Evolutionary conservation across 2,329 filamentous ascomycete species (phyloP).

Genomic region (Botrytis hyacinthi): DNA sequence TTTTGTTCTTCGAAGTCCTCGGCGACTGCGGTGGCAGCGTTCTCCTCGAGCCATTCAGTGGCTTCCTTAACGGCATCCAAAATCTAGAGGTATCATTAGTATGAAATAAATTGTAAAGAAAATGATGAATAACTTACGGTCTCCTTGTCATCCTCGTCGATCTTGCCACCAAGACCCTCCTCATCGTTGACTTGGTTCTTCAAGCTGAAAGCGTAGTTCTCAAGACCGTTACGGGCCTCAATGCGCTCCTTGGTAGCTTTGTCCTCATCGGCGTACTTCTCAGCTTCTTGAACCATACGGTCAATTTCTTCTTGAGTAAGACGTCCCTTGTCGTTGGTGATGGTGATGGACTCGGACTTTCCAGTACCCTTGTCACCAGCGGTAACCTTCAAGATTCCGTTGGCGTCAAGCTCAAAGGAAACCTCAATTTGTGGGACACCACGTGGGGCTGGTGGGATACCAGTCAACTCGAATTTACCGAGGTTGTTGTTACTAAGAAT

Average conservation of each 20-base stretch:
- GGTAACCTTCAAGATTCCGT: conserved; percentile 96
- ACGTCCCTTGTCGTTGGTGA: conserved; percentile 99
- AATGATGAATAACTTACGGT: conserved; percentile 55
- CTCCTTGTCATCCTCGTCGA: conserved; percentile 98
- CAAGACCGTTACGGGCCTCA: conserved; percentile 90
- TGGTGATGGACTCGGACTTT: conserved; percentile 96
- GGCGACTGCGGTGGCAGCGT: conserved; percentile 75
- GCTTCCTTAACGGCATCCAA: conserved; percentile 96
- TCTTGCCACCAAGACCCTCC: conserved; percentile 96
- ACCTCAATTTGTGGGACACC: conserved; percentile 98
- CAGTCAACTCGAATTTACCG: conserved; percentile 96
- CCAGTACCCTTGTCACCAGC: conserved; percentile 97
- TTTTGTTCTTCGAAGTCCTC: conserved; percentile 99
- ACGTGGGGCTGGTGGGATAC: conserved; percentile 90
- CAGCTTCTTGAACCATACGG: conserved; percentile 97
- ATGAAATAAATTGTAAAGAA: conserved; percentile 13
- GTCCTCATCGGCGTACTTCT: conserved; percentile 99
- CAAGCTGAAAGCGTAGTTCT: conserved; percentile 98
- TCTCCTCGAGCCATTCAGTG: conserved; percentile 95
- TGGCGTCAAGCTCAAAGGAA: conserved; percentile 95
- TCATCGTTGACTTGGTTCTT: conserved; percentile 99
- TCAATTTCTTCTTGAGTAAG: conserved; percentile 96
- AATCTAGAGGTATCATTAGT: conserved; percentile 57
- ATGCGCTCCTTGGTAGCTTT: conserved; percentile 97
- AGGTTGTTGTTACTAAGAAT: conserved; percentile 82